Evolutionary conservation across 2,329 filamentous ascomycete genomes (phyloP).

Genomic region (Ilyonectria robusta): DNA sequence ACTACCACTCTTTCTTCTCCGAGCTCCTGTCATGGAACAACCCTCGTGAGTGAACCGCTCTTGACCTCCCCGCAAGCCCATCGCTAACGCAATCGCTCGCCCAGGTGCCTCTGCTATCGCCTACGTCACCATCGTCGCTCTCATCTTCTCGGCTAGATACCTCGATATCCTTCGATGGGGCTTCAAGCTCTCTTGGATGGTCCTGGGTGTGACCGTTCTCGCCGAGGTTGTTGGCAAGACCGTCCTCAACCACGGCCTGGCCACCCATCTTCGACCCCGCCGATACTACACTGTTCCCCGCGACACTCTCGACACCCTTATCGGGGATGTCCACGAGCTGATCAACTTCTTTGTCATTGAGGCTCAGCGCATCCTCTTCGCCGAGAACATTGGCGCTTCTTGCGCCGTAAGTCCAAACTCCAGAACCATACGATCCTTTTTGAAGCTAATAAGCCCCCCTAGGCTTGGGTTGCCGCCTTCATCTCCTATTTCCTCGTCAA

Average conservation of each 20-base stretch:
- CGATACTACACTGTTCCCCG: constrained; percentile 77
- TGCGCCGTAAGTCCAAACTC: constrained; percentile 64
- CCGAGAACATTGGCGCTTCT: constrained; percentile 75
- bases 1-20: constrained; percentile 80
- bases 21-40: constrained; percentile 79
- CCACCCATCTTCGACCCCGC: constrained; percentile 76
- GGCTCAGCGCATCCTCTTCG: constrained; percentile 77
- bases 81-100: constrained; percentile 31
- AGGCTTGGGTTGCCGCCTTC: constrained; percentile 74
- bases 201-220: constrained; percentile 70
- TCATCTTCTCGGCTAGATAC: constrained; percentile 76
- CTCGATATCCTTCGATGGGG: constrained; percentile 76
- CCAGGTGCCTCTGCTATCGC: constrained; percentile 76
- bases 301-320: constrained; percentile 71
- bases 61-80: constrained; percentile 1
- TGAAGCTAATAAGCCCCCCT: constrained; percentile 32
- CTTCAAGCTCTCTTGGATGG: constrained; percentile 76
- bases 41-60: constrained; percentile 65
- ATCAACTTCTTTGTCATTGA: constrained; percentile 82
- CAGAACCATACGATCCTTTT: constrained; percentile 9
- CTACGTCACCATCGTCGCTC: constrained; percentile 69
- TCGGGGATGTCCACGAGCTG: constrained; percentile 77
- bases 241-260: constrained; percentile 72
- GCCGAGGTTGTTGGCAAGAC: constrained; percentile 74
- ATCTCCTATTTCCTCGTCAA: constrained; percentile 78